These are phyloP conservation scores for Sphagnum magellanicum DNA, from an alignment of 228 moss, liverwort and hornwort species.

Conservation along the genomic window DNA sequence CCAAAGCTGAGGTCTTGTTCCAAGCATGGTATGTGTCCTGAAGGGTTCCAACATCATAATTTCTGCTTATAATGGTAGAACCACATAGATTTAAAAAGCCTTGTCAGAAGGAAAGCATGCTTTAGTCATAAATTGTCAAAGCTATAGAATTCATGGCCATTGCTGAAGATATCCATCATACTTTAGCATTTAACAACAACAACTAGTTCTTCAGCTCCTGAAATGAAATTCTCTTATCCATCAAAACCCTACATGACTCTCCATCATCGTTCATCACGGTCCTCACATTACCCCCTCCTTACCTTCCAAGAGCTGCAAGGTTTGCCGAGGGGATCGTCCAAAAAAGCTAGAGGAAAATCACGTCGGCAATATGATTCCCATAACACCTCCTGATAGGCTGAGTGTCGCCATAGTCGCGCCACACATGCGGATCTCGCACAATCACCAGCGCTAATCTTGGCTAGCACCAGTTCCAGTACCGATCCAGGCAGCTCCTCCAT, in stretches of 20 bases:
- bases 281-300: neutral
- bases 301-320: slow-evolving; percentile 62
- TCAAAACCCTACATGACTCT: no score
- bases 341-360: slow-evolving; percentile 35
- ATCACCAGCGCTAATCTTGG: slow-evolving; percentile 50
- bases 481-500: slow-evolving; percentile 34
- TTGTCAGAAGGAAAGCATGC: no score
- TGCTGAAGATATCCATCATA: neutral
- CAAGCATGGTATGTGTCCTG: slow-evolving; percentile 65
- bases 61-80: no score
- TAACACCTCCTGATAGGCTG: slow-evolving; percentile 31
- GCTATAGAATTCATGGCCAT: neutral
- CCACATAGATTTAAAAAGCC: neutral
- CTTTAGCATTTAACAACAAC: neutral
- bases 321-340: slow-evolving; percentile 39
- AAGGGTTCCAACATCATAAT: neutral
- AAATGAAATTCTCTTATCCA: neutral
- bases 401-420: slow-evolving; percentile 40
- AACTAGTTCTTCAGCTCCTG: neutral
- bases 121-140: no score
- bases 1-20: slow-evolving; percentile 33
- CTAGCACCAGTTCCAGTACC: slow-evolving; percentile 43
- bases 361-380: slow-evolving; percentile 54
- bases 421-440: slow-evolving; percentile 68
- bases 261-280: no score